Evolutionary conservation across 345 rosid species (phyloP).

Genomic region (Lepidium sativum): DNA sequence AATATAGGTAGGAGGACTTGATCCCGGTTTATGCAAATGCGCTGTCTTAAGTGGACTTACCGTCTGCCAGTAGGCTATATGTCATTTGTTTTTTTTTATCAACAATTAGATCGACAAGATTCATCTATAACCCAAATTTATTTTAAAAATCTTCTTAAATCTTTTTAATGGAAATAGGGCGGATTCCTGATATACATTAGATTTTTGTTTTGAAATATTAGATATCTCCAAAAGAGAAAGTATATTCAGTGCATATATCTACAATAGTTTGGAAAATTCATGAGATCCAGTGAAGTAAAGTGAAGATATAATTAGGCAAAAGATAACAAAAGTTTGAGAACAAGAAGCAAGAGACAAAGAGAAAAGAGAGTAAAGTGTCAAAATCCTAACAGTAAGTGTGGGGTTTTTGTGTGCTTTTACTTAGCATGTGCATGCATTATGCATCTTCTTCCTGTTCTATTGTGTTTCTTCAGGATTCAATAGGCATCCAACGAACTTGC

Average conservation of each 20-base stretch:
- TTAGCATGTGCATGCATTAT: slow-evolving; percentile 28
- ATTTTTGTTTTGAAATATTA: background rate
- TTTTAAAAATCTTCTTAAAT: no score
- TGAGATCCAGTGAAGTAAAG: background rate
- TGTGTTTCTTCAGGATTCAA: background rate
- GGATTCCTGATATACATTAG: no score
- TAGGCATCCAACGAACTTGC: slow-evolving; percentile 9
- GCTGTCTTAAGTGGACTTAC: no score
- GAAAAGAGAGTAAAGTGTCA: slow-evolving; percentile 2
- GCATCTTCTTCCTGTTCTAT: slow-evolving; percentile 4
- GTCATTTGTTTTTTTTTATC: no score
- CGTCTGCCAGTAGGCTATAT: no score
- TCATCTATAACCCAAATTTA: no score
- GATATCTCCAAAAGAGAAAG: background rate
- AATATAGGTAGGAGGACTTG: no score
- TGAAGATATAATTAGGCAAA: slow-evolving; percentile 13
- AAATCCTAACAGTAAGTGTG: slow-evolving; percentile 2
- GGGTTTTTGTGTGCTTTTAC: slow-evolving; percentile 9
- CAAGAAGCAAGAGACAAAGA: slow-evolving; percentile 27
- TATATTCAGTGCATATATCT: no score
- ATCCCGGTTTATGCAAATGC: no score
- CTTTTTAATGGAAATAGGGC: no score
- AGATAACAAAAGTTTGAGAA: slow-evolving; percentile 20
- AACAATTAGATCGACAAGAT: no score
- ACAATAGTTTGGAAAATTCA: background rate